Evolutionary conservation across 495 filamentous ascomycete species (phyloP), one percentile per base, ranked within the genome.

Genomic region (Halenospora varia): DNA sequence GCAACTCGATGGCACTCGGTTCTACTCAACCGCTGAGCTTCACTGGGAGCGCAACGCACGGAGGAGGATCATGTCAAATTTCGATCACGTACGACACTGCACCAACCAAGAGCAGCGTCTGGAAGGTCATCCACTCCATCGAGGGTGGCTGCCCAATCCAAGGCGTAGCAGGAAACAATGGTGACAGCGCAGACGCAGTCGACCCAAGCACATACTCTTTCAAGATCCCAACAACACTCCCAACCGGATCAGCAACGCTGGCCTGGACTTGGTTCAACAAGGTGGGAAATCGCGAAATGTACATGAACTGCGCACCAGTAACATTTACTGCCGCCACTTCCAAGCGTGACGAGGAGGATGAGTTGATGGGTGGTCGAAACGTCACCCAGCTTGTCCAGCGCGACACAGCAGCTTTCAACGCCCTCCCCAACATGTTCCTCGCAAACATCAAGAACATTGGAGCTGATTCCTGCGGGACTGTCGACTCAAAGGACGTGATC

Each of bases 221-320:
- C 74, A 77, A 68, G 0, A 75, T 90, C 25, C 87, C 87, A 0
- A 62, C 71, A 13, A 72, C 76, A 10, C 71, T 88, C 29, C 77
- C 76, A 0, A 69, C 77, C 2, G 87, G 87, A 4, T 74, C 80
- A 47, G 88, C 83, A 2, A 83, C 85, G 1, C 74, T 97, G 44
- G 86, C 87, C 15, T 96, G 90, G 79, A 87, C 88, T 2, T 97
- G 92, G 92, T 86, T 93, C 75, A 97, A 97, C 77, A 84, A 82
- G 50, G 63, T 88, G 53, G 87, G 87, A 29, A 88, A 89, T 68
- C 79, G 86, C 19, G 92, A 97, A 70, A 90, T 95, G 82, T 96
- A 96, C 77, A 96, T 95, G 92, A 91, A 92, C 79, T 97, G 92
- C 59, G 88, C 86, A 2, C 81, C 88, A 18, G 78, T 93, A 47